Base-by-base conservation (phyloP, 192 early-diverging fungal genomes). In the Chytriomyces hyalinus region DNA sequence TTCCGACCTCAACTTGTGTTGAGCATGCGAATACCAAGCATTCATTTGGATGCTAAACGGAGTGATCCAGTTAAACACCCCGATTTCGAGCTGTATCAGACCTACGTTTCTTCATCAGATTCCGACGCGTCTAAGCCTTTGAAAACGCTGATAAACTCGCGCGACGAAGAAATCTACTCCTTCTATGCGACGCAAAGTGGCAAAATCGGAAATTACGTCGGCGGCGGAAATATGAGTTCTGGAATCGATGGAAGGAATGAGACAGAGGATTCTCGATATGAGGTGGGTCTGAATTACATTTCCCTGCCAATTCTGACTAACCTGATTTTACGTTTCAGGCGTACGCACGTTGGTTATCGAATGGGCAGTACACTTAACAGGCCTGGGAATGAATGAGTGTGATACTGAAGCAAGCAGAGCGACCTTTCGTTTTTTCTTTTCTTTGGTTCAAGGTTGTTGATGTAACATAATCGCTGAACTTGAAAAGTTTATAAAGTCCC, bases 321-420 rank as follows among this genome's bases (percentile, higher is more conserved):
- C 13, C 20, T 57, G 45, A 26, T 53, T 26, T 53, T 17, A 28
- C 75, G 13, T 45, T 51, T n/a, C 51, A 82, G 82, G 82, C 82
- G 6, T 83, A 83, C 77, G 75, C 76, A 7, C 80, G 80, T 53
- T 83, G 82, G 82, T 47, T 83, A 50, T 78, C 79, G 10, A 83
- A 70, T 15, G 82, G 82, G 9, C 80, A 83, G 61, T 80, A 79
- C 71, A 70, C 67, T 9, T 57, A 20, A 57, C 20, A 57, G 36
- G 36, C 36, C 36, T 36, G 36, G 36, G 36, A 36, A 36, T 36
- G 36, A 36, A 36, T 36, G 36, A 36, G 36, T 36, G 36, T 36
- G 36, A 36, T 36, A 36, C 36, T 36, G 36, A 2, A 36, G 36
- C 36, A 4, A 36, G 36, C 36, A 36, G 36, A 36, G 36, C 36